Evolutionary conservation across 768 basidiomycete genomes (phyloP).

Genomic region (Tylopilus cervinicoccineus): DNA sequence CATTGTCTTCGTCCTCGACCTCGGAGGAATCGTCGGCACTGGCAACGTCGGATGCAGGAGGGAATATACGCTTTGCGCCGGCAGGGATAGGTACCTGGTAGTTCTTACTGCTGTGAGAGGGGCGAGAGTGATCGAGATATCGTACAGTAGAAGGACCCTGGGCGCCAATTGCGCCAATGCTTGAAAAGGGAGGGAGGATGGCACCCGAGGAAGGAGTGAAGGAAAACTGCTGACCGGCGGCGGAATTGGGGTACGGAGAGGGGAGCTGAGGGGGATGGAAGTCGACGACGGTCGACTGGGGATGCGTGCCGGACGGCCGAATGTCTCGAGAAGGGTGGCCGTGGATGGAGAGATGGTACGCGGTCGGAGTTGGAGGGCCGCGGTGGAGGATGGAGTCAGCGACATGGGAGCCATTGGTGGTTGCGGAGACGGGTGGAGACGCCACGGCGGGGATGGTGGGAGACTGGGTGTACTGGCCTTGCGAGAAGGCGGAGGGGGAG

Average conservation of each 20-base stretch:
- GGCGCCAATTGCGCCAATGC: constrained; percentile 52
- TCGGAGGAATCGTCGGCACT: constrained; percentile 84
- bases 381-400: constrained; percentile 21
- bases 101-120: constrained; percentile 27
- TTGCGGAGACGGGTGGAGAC: constrained; percentile 41
- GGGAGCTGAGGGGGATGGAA: constrained; percentile 42
- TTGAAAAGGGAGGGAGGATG: constrained; percentile 69
- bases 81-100: constrained; percentile 30
- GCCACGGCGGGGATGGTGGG: constrained; percentile 63
- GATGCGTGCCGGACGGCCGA: constrained; percentile 29
- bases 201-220: constrained; percentile 44
- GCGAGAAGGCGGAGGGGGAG: constrained; percentile 58
- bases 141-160: constrained; percentile 56
- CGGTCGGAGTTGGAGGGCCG: constrained; percentile 29
- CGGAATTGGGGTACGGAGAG: constrained; percentile 41
- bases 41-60: constrained; percentile 61
- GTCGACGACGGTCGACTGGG: constrained; percentile 36
- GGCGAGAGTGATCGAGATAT: constrained; percentile 43
- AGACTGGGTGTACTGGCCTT: constrained; percentile 54
- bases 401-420: constrained; percentile 33
- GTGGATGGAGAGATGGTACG: constrained; percentile 28
- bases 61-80: constrained; percentile 57
- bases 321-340: constrained; percentile 25
- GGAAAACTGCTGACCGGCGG: constrained; percentile 25
- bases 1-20: constrained; percentile 77